Base-by-base conservation (phyloP, 768 basidiomycete species). In the Mycena galopus region DNA sequence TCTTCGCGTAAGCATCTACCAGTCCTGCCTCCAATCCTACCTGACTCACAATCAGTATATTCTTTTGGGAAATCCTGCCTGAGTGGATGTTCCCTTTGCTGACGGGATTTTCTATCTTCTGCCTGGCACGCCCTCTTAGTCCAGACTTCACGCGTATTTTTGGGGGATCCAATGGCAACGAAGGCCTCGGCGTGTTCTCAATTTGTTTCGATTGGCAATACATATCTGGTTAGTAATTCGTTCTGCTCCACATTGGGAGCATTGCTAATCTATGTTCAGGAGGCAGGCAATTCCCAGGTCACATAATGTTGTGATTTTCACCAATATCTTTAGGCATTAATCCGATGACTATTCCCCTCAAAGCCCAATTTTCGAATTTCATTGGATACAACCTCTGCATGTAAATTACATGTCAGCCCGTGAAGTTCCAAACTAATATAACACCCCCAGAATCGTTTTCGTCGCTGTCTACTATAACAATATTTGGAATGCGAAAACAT, bases 131-230 rank as follows among this genome's bases (percentile, higher is more conserved):
- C 33, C 88, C 83, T 59, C 80, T 80, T 30, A 82, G 80, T 5
- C 75, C 77, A 19, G 82, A 85, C 39, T 87, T 91, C 72, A 90
- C 90, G 2, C 85, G 88, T 14, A 76, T 93, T 0, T 92, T 92
- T 65, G 92, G 92, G 16, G 92, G 92, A 5, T 84, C 86, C 3
- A 87, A 89, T 59, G 90, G 87, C 27, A 92, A 92, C 73, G 91
- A 92, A 75, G 91, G 71, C 29, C 85, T 92, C 30, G 91, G 91
- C 0, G 73, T 92, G 35, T 70, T 90, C 39, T 87, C 87, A 9
- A 70, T 92, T 50, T 88, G 88, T 67, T 85, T 92, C 61, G 91
- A 92, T 74, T 92, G 89, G 89, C 88, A 89, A 73, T 89, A 89
- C 73, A 86, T 90, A 23, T 83, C 86, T 17, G 87, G 86, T 76